Base-by-base conservation (phyloP, 2,329 filamentous ascomycete genomes). In the Ceratocystis smalleyi region DNA sequence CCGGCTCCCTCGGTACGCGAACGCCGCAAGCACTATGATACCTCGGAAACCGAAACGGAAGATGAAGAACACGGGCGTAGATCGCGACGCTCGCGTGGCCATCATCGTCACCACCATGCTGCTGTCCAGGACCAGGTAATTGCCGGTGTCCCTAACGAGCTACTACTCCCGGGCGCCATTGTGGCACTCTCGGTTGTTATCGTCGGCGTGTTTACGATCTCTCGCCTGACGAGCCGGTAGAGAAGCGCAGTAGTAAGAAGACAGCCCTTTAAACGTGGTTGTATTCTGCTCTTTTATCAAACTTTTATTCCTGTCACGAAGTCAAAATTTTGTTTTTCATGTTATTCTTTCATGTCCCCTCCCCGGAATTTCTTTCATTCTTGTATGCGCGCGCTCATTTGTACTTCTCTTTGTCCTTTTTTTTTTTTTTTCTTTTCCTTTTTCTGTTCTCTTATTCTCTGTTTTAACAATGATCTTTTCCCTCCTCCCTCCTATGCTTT, bases 121-220 rank as follows among this genome's bases (percentile, higher is more conserved):
- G 24, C 59, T 27, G 77, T 82, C 64, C 81, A 84, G 65, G 85
- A 92, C 66, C 89, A 95, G 75, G 78, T 96, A 66, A 92, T 99
- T 71, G 82, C 86, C 1, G 94, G 94, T 64, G 88, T 99, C 43
- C 91, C 94, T 7, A 99, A 99, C 72, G 94, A 99, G 71, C 78
- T 97, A 64, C 79, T 99, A 19, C 81, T 97, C 51, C 94, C 94
- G 0, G 94, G 94, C 69, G 94, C 94, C 22, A 92, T 99, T 72
- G 91, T 94, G 65, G 91, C 91, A n/a, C 77, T 99, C 71, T 94
- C 92, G 8, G 89, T 95, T 54, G 91, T 96, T 45, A 96, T 99
- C 74, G 81, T 95, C 49, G 89, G 89, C 68, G 92, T 97, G 10
- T 99, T 99, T 76, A 85, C 91, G 51, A 84, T 99, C 70, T 85